Percentiles rank a stretch among this genome's conserved stretches.
Conservation (phyloP, 345 rosid species). For the Streptanthus diversifolius region DNA sequence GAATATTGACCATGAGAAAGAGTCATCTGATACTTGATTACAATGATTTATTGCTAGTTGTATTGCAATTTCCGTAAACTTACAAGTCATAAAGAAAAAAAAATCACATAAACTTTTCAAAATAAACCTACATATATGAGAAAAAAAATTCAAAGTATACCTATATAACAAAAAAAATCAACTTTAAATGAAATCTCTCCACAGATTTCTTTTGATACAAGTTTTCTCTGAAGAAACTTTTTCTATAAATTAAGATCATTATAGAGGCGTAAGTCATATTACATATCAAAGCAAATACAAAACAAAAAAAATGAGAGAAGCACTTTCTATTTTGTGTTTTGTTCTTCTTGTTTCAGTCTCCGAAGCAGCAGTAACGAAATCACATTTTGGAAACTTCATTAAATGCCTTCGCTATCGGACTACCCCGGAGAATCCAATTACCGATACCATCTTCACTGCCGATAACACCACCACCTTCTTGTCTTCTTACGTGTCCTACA, state of each 20-base stretch:
- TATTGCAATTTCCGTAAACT: background rate
- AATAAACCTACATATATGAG: background rate
- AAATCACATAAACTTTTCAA: background rate
- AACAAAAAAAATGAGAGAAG: constrained; percentile 2
- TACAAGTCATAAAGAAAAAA: background rate
- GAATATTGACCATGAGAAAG: constrained; percentile 4
- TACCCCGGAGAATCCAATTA: constrained; percentile 17
- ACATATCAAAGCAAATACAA: background rate
- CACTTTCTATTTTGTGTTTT: background rate
- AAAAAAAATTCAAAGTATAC: constrained; percentile 6
- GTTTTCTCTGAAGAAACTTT: background rate
- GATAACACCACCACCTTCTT: constrained; percentile 24
- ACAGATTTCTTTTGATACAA: background rate
- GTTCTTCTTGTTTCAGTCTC: constrained; percentile 12
- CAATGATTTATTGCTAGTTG: background rate
- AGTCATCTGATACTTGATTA: background rate
- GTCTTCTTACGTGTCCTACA: constrained; percentile 26
- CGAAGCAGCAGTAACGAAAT: background rate
- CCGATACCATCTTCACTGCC: constrained; percentile 8
- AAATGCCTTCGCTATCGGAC: constrained; percentile 16
- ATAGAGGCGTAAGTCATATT: background rate
- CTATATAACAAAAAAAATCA: background rate
- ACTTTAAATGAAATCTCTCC: background rate
- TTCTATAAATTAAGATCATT: constrained; percentile 6
- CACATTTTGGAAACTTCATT: constrained; percentile 5